A percentile compares a stretch with the other conserved stretches of the same genome.
These are phyloP conservation scores for Claviceps spartinae DNA, from an alignment of 2,329 filamentous ascomycete genomes.

Conservation along the genomic window DNA sequence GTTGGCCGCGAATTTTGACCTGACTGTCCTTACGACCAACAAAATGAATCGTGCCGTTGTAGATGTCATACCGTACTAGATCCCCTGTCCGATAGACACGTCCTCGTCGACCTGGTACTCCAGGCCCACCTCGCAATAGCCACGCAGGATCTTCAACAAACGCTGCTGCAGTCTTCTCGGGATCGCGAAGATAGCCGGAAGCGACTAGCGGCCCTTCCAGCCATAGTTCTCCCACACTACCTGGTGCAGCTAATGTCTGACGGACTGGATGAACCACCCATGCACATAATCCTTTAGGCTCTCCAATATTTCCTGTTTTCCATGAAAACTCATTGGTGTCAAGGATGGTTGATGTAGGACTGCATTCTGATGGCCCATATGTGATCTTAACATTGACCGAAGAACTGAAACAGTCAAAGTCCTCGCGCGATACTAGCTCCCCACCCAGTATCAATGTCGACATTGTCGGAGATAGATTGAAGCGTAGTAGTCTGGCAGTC, in stretches of 20 bases:
- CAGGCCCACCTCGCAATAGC: background rate
- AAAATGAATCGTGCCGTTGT: constrained; percentile 11
- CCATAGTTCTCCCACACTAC: constrained; percentile 3
- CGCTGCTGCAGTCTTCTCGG: background rate
- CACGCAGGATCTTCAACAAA: background rate
- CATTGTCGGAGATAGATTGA: background rate
- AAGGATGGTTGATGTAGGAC: constrained; percentile 5
- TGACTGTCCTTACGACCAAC: constrained; percentile 13
- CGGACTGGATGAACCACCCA: background rate
- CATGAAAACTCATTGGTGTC: too few relatives aligned
- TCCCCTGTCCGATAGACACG: constrained; percentile 13
- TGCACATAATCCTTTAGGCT: background rate
- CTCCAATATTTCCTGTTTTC: background rate
- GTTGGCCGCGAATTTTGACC: constrained; percentile 15
- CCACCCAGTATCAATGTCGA: constrained; percentile 6
- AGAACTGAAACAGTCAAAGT: constrained; percentile 2
- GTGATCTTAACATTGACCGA: constrained; percentile 8
- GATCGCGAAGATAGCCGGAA: background rate
- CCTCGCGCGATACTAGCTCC: constrained; percentile 4
- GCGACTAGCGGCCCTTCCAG: constrained; percentile 1
- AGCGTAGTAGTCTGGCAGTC: background rate
- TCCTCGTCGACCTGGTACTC: background rate
- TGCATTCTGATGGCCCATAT: constrained; percentile 12
- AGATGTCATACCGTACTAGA: constrained; percentile 7
- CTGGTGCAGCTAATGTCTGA: background rate